Percentiles rank a stretch among this genome's conserved stretches.
phyloP scores from a whole-genome alignment of 306 rosid genomes.

The Cicer chorassanicum region DNA sequence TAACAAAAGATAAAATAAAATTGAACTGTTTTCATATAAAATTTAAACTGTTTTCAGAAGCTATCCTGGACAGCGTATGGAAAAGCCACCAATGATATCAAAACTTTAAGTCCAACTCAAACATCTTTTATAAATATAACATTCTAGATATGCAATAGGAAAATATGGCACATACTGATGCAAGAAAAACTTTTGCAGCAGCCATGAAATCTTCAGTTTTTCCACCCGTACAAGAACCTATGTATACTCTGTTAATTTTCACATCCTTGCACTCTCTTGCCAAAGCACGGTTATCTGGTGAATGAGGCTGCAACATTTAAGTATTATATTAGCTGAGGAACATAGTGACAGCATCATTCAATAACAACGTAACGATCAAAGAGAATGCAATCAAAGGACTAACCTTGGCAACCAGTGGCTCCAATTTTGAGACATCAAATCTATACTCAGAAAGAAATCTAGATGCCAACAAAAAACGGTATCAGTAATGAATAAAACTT shows the following conservation, averaged over 20 bases:
- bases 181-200: conserved; percentile 79
- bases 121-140: not conserved
- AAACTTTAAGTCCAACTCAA: not conserved
- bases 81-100: conserved; percentile 8
- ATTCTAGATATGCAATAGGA: conserved; percentile 26
- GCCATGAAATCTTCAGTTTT: conserved; percentile 91
- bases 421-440: conserved; percentile 84
- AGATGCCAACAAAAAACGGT: conserved; percentile 34
- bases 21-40: no score
- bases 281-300: conserved; percentile 92
- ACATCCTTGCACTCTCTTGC: conserved; percentile 98
- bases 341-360: conserved; percentile 2
- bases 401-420: conserved; percentile 93
- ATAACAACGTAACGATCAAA: not conserved
- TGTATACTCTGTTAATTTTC: conserved; percentile 87
- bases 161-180: conserved; percentile 64
- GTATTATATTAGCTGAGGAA: conserved; percentile 34
- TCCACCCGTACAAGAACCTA: conserved; percentile 97
- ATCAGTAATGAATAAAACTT: conserved; percentile 36
- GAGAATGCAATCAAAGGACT: conserved; percentile 34
- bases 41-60: no score
- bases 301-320: conserved; percentile 81
- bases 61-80: not conserved
- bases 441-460: conserved; percentile 84
- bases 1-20: not conserved